Evolutionary conservation across 305 asterid genomes (phyloP), one percentile per base, ranked within the genome.

Genomic region (Ajuga reptans): DNA sequence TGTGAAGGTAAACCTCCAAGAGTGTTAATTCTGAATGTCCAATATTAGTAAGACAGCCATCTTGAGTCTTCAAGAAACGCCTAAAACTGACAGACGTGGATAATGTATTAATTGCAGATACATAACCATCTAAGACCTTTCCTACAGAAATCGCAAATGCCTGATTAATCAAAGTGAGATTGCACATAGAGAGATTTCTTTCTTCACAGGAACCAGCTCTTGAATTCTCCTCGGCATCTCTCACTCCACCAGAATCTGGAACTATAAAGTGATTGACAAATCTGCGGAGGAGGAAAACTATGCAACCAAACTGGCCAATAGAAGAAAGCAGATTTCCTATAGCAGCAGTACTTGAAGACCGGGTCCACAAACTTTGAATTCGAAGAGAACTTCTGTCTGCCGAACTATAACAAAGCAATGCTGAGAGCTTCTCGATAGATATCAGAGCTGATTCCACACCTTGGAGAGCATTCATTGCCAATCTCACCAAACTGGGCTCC

Each of bases 401-500:
- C 71, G 96, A 79, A 69, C 80, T 86, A 59, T 66, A 84, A 84
- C 85, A 79, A 77, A 94, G 85, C 27, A 84, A 73, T 9, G 81
- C 73, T 59, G 83, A 94, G 69, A 91, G 81, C 79, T 91, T 82
- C 66, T 84, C 82, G 15, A 86, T 82, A 68, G 96, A 77, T 72
- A 75, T 81, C 68, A 94, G 80, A 79, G 95, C 85, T 29, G 97
- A 86, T 79, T 94, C 96, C 55, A 82, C 84, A 64, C 99, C 97
- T 69, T 89, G 93, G 59, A 91, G 81, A 73, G 97, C 96, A 84
- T 85, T 87, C 96, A 91, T 82, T 63, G 86, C 86, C 85, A 94
- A 78, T 73, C 93, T 84, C 83, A 91, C 97, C 87, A 94, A 82
- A 81, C 95, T 86, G 66, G 92, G 80, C 84, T 94, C 99, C 99